Base-by-base conservation (phyloP, 2,329 filamentous ascomycete genomes). In the Stagonosporopsis chrysanthemi region DNA sequence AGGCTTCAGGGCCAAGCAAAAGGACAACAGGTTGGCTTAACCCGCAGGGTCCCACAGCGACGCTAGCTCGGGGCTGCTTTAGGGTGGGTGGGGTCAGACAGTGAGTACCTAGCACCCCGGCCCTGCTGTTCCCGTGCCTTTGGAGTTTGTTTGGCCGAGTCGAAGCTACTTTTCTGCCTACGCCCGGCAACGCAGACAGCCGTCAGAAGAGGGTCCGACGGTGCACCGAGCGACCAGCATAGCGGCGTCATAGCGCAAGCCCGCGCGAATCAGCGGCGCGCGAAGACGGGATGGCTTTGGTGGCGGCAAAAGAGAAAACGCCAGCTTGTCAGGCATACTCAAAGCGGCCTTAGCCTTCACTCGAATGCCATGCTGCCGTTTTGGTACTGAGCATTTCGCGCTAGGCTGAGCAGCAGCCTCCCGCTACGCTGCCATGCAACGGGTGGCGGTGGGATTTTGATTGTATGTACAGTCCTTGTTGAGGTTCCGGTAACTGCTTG, bases 1-100 rank as follows among this genome's bases (percentile, higher is more conserved):
- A 72, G 73, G 72, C 72, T 73, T 65, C 57, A 5, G 48, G 52
- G 71, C 70, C 71, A 75, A 74, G 72, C 63, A 60, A 44, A 69
- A 63, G 62, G 64, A 58, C 64, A 64, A 67, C 67, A 70, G 63
- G 67, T 53, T 72, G 67, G 70, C 66, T 68, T 57, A 58, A 54
- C 62, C 68, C 71, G 43, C 43, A 46, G 43, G 61, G 45, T 52
- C 42, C 33, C 46, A 50, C 57, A 60, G 41, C 35, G 33, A 46
- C 49, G 62, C 68, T 69, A 69, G 65, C 55, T 65, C 60, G 57
- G 64, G 63, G 71, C 70, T 72, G 70, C 71, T 72, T 72, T 73
- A 62, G 58, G 33, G 48, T 53, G 56, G 64, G 66, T 65, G 65
- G 65, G 64, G 69, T 46, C 31, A 46, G 47, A 50, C 45, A 49